phyloP scores from a whole-genome alignment of 2,329 filamentous ascomycete species.

The Aspergillus hiratsukae region DNA sequence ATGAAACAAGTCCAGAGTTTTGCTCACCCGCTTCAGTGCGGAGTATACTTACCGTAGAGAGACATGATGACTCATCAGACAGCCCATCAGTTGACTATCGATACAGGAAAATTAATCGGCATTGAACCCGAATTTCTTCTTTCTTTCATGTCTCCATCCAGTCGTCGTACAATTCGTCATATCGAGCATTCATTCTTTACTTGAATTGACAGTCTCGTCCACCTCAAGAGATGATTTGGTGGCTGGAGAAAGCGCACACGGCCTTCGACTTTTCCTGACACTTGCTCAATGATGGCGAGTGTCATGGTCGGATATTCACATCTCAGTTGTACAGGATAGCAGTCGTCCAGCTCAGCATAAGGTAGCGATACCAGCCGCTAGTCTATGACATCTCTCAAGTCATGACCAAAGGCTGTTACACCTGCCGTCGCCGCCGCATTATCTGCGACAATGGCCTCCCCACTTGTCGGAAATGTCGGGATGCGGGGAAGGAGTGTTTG shows the following conservation, averaged over 20 bases:
- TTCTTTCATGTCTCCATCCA: neutral
- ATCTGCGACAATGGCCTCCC: slow-evolving; percentile 42
- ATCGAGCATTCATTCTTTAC: neutral
- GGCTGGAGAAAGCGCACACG: neutral
- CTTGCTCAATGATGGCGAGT: slow-evolving; percentile 16
- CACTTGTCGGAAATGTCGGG: slow-evolving; percentile 39
- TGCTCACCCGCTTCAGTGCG: neutral
- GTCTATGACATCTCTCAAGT: neutral
- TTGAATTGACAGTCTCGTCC: neutral
- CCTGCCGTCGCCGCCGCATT: slow-evolving; percentile 42
- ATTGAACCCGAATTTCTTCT: neutral
- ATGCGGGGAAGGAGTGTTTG: slow-evolving; percentile 41
- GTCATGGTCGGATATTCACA: slow-evolving; percentile 11
- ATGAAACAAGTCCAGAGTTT: neutral
- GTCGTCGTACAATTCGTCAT: neutral
- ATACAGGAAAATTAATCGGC: neutral
- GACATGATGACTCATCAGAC: neutral
- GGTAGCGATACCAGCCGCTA: neutral
- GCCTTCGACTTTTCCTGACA: slow-evolving; percentile 4
- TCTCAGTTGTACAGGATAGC: neutral
- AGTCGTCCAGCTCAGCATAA: neutral
- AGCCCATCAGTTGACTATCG: neutral
- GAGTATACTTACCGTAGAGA: neutral
- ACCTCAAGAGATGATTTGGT: neutral
- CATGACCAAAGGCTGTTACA: slow-evolving; percentile 43